A percentile compares a stretch with the other conserved stretches of the same genome.
These are phyloP conservation scores for Eleusine indica DNA, from an alignment of 176 grass and related monocot species.

Conservation along the genomic window DNA sequence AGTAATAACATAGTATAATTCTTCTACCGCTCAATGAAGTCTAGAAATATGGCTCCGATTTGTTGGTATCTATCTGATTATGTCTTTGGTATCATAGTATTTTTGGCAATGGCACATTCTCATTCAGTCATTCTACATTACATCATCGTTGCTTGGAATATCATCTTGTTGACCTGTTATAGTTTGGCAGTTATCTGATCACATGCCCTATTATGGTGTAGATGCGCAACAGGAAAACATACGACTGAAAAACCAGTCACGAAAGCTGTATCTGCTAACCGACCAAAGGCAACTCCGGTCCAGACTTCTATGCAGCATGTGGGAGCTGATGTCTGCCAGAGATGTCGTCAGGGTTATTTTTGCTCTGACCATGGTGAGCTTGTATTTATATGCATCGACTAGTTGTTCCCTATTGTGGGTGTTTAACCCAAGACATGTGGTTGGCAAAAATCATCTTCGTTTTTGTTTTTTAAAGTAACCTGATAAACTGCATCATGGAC, in stretches of 20 bases:
- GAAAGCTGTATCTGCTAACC: conserved; percentile 65
- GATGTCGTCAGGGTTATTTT: conserved; percentile 93
- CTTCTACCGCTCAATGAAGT: not conserved
- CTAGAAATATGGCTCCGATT: not conserved
- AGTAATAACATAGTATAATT: not conserved
- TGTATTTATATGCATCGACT: not conserved
- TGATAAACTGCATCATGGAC: not conserved
- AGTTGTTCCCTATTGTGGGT: not conserved
- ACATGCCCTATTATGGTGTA: conserved; percentile 35
- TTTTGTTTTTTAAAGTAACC: not conserved
- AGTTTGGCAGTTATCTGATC: not conserved
- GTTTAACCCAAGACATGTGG: not conserved
- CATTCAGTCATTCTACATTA: not conserved
- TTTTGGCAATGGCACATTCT: not conserved
- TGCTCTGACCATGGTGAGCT: conserved; percentile 97
- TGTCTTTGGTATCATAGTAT: conserved; percentile 6
- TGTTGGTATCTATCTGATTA: not conserved
- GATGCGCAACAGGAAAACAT: conserved; percentile 93
- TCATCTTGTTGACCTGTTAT: not conserved
- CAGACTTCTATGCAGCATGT: conserved; percentile 48
- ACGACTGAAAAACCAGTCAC: conserved; percentile 85
- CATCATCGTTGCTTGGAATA: not conserved
- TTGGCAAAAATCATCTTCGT: not conserved
- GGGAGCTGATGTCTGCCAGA: conserved; percentile 60
- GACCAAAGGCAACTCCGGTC: conserved; percentile 47